Evolutionary conservation across 202 grass and related monocot genomes (phyloP), one percentile per base, ranked within the genome.

Genomic region (Brachypodium distachyon): DNA sequence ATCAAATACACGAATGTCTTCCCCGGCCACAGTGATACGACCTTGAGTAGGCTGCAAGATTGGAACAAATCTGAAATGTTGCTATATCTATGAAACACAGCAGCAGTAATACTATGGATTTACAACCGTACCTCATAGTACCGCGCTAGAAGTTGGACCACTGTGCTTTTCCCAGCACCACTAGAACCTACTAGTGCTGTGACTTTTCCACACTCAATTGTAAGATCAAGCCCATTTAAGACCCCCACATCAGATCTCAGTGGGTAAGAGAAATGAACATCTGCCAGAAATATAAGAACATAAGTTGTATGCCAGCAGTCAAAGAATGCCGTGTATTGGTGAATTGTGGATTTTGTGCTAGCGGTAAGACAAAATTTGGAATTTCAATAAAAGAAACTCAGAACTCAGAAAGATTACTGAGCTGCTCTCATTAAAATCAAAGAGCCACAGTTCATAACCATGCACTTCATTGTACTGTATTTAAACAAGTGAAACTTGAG

Each of bases 141-240:
- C 4, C 91, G 95, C 69, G 89, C 91, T 67, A 97, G 77, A 80
- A 97, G 91, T 85, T 97, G 91, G 26, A 97, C 95, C 17, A 97
- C 85, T 36, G 95, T 98, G 75, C 91, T 98, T 94, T 97, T 98
- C 9, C 95, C 89, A 56, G 95, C 76, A 73, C 91, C 95, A 92
- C 91, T 98, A 76, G 95, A 78, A 22, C 95, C 95, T 33, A 98
- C 95, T 77, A 98, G 86, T 53, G 95, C 95, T 68, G 95, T 98
- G 80, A 98, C 62, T 92, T 98, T 92, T 79, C 95, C 95, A 83
- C 85, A 83, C 63, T 90, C 86, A 60, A 98, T 76, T 71, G 57
- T 92, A 73, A 98, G 82, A 82, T 92, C 90, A 27, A 98, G 74
- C 63, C 89, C 95, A 90, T 82, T 88, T 84, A 98, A 90, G 76